Percentiles rank a stretch among this genome's conserved stretches.
Evolutionary conservation across 192 early-diverging fungal genomes (phyloP).

Genomic region (Backusella westeae): DNA sequence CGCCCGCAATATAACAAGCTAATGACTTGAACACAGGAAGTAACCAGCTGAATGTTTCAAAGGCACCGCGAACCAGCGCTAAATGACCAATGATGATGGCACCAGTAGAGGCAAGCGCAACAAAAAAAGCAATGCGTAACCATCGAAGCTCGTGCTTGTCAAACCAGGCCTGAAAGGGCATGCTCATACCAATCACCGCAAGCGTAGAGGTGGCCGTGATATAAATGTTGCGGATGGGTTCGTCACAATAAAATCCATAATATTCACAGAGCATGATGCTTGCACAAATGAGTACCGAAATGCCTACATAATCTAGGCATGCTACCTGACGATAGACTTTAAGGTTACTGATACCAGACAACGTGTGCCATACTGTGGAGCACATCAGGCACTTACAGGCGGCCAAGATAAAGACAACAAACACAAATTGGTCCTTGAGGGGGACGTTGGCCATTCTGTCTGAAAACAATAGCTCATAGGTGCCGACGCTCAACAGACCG

Average conservation of each 20-base stretch:
- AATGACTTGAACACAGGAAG: conserved; percentile 51
- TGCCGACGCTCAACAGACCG: conserved; percentile 53
- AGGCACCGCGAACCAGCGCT: conserved; percentile 40
- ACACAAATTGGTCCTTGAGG: conserved; percentile 44
- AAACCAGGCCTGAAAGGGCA: conserved; percentile 54
- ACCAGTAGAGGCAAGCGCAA: conserved; percentile 49
- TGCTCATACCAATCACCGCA: conserved; percentile 45
- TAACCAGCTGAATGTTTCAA: conserved; percentile 40
- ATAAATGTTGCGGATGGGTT: conserved; percentile 44
- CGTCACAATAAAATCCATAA: conserved; percentile 58
- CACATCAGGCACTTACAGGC: conserved; percentile 61
- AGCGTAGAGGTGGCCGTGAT: conserved; percentile 45
- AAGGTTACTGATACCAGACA: conserved; percentile 52
- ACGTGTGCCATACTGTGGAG: conserved; percentile 59
- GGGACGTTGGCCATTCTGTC: conserved; percentile 21
- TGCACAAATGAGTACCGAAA: conserved; percentile 57
- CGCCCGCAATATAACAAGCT: conserved; percentile 50
- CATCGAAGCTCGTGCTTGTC: conserved; percentile 39
- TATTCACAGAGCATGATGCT: conserved; percentile 57
- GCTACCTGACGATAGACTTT: conserved; percentile 47
- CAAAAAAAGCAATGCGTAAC: conserved; percentile 53
- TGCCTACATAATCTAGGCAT: conserved; percentile 62
- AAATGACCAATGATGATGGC: conserved; percentile 50
- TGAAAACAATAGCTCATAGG: conserved; percentile 47
- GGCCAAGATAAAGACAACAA: conserved; percentile 56